Base-by-base conservation (phyloP, 371 early-diverging fungal genomes). In the Mucor mucedo region DNA sequence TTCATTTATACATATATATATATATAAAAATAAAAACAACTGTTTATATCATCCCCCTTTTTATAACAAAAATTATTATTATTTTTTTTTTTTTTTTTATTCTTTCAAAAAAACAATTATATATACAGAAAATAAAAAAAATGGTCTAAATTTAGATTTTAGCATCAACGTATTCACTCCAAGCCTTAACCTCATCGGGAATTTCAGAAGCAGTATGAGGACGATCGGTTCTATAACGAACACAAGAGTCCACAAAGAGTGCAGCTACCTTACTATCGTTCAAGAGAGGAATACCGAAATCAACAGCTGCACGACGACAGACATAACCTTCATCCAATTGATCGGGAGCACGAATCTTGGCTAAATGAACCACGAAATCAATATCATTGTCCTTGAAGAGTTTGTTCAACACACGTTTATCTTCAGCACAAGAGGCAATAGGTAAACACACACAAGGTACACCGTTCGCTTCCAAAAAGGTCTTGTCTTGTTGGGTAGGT, bases 221-320 rank as follows among this genome's bases (percentile, higher is more conserved):
- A 27, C 57, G 49, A 44, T 76, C 68, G 2, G 60, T 70, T 21
- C 75, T 70, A 56, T 83, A 80, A 65, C 79, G 86, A 44, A 78
- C 77, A 52, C 88, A 69, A 21, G 93, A 87, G 57, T 97, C 90
- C n/a, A 88, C 91, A 58, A 95, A 90, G 65, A 94, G 71, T 44
- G 84, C 84, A 39, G 92, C 93, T 33, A 88, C 89, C 67, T 91
- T 86, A 73, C 87, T 80, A 67, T 97, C 93, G 62, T 94, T 97
- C 69, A 97, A 75, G 45, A 95, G 73, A 10, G 94, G 93, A 61
- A 95, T 87, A 42, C 92, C 94, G 63, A 94, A 87, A 66, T 95
- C 95, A 5, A 97, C 94, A 30, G 94, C 92, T 54, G 90, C 86
- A 64, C 95, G 89, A 59, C 95, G 89, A 68, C 94, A 82, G 55